Evolutionary conservation across 2,329 filamentous ascomycete species (phyloP).

Genomic region (Daldinia sp.): DNA sequence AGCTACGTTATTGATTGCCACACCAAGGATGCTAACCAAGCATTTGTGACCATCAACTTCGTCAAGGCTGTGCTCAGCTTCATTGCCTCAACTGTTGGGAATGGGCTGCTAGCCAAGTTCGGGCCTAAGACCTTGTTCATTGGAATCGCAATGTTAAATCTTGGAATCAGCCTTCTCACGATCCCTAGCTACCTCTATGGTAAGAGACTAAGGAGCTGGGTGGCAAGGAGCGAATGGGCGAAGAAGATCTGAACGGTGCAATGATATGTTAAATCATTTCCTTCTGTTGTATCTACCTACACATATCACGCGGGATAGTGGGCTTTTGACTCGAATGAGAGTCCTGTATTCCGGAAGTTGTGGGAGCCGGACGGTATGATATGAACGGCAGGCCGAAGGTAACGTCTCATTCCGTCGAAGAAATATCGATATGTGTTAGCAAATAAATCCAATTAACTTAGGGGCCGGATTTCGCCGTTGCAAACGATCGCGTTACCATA

Average conservation of each 20-base stretch:
- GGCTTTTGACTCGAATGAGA: background rate
- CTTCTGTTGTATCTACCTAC: background rate
- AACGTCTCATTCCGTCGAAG: background rate
- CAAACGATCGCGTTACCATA: background rate
- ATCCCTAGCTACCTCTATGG: slow-evolving; percentile 42
- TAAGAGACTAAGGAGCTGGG: slow-evolving; percentile 39
- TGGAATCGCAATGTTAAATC: slow-evolving; percentile 37
- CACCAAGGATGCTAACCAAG: slow-evolving; percentile 40
- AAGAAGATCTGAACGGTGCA: slow-evolving; percentile 30
- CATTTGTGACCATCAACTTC: slow-evolving; percentile 42
- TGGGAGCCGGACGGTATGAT: background rate
- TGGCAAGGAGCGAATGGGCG: slow-evolving; percentile 39
- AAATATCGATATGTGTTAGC: background rate
- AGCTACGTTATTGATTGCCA: slow-evolving; percentile 42
- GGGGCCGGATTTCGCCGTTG: background rate
- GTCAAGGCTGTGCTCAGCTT: slow-evolving; percentile 39
- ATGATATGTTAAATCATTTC: background rate
- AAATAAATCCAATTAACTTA: background rate
- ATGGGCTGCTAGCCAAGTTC: slow-evolving; percentile 32
- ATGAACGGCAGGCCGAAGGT: background rate
- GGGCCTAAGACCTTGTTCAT: slow-evolving; percentile 32
- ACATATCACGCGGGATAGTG: background rate
- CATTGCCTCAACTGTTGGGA: slow-evolving; percentile 34
- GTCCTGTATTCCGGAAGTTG: background rate
- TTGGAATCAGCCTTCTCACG: slow-evolving; percentile 37